Evolutionary conservation across 139 green algal species (phyloP), one percentile per base, ranked within the genome.

Genomic region (Protoeuglena noctilucae): DNA sequence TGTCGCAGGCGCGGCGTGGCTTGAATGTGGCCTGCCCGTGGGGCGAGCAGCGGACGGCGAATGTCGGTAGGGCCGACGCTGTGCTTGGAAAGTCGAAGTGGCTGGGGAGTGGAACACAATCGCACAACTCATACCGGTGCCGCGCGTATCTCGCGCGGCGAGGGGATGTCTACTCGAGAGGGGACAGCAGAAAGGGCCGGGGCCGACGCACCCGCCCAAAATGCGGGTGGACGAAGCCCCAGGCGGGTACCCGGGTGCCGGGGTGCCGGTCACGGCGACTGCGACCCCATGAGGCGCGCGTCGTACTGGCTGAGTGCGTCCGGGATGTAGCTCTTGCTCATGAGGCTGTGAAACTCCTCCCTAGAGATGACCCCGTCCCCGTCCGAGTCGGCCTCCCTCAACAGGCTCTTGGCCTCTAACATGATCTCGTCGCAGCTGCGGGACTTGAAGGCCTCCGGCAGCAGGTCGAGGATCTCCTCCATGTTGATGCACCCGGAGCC

Each of bases 371-470:
- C 65, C 16, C 78, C 78, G 31, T 84, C 76, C 12, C 66, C 65
- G 25, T 86, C 73, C 27, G 80, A 64, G 70, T 86, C 78, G 3
- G 73, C 73, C 59, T 86, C 78, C 39, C 64, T 59, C 27, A 84
- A 83, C 78, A 86, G 78, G 48, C 77, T 76, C 16, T 84, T 76
- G 31, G 84, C 73, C 64, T 84, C 76, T 26, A 77, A 61, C 2
- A 58, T 54, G 18, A 51, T 61, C 40, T 43, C 34, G 34, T 43
- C 34, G 9, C 12, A 12, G 9, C 9, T 19, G 9, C 34, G 34
- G 9, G 34, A 43, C 34, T 12, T 7, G n/a, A n/a, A n/a, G n/a
- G n/a, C n/a, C 34, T 7, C 34, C 34, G 34, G 34, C 9, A 43
- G 7, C 34, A 43, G 34, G 34, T 43, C 34, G 9, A 43, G 34